Base-by-base conservation (phyloP, 2,329 filamentous ascomycete species). In the Plectosphaerella plurivora region DNA sequence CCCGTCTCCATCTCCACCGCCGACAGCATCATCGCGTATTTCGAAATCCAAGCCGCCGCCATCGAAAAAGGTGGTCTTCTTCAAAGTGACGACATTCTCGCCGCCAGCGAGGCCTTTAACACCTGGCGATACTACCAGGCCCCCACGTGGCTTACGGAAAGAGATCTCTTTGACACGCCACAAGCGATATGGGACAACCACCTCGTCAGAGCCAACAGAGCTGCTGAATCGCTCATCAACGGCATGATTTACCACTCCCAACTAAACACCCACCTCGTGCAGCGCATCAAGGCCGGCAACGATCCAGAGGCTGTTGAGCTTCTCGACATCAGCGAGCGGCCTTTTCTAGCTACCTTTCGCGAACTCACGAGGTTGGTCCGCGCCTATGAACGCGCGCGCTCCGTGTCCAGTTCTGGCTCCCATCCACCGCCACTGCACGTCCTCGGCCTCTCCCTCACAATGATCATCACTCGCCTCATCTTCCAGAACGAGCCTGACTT, bases 161-260 rank as follows among this genome's bases (percentile, higher is more conserved):
- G n/a, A 11, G 18, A 18, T 18, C 18, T 35, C 7, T 11, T 12
- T 5, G 45, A 33, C 15, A 16, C 45, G 7, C 18, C 24, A 14
- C 24, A 11, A 9, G 12, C 14, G 35, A 24, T 3, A 10, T 49
- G n/a, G 10, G 12, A 7, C 10, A 5, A 10, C 6, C 28, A 56
- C 24, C 45, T 56, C 28, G 20, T 51, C 9, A 24, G 37, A 8
- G 52, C 54, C 7, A 47, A 48, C n/a, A 28, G 45, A 11, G 49
- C 49, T 2, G 22, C 45, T 16, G 51, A 54, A 42, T 56, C 54
- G 8, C 54, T 56, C 11, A 28, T 50, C n/a, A 56, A 56, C 49
- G 47, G 20, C 22, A n/a, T 52, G 10, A 25, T 45, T 5, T 45
- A 36, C 11, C 49, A 45, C 14, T 15, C 18, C 6, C 49, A 50